A percentile compares a stretch with the other conserved stretches of the same genome.
Conservation (phyloP, 345 rosid genomes). For the Chamaenerion angustifolium region DNA sequence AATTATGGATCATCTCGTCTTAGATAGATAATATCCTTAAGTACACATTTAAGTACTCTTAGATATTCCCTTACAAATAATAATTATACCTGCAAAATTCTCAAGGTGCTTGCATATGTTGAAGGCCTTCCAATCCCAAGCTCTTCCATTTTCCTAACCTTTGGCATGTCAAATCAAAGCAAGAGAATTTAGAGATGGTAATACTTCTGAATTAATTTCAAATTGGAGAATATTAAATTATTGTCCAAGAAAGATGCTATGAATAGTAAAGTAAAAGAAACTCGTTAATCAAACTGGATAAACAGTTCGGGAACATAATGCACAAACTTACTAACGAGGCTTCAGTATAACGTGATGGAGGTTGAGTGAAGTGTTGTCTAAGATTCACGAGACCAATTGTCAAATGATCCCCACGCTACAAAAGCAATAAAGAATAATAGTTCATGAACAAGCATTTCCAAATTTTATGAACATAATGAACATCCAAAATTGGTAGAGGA, state of each 20-base stretch:
- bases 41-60: too few relatives aligned
- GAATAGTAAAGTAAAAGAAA: too few relatives aligned
- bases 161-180: slow-evolving; percentile 10
- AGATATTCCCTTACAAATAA: too few relatives aligned
- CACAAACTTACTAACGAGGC: slow-evolving; percentile 61
- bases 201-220: background rate
- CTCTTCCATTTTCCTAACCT: slow-evolving; percentile 96
- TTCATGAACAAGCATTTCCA: background rate
- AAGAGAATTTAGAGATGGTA: background rate
- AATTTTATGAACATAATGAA: background rate
- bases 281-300: background rate
- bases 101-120: slow-evolving; percentile 79
- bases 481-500: background rate
- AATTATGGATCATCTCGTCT: too few relatives aligned
- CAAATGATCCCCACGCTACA: slow-evolving; percentile 55
- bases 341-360: slow-evolving; percentile 79
- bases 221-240: background rate
- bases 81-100: slow-evolving; percentile 61
- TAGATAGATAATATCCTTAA: too few relatives aligned
- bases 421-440: slow-evolving; percentile 10
- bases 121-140: slow-evolving; percentile 99
- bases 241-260: background rate
- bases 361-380: slow-evolving; percentile 71
- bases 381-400: slow-evolving; percentile 24
- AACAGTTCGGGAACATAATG: slow-evolving; percentile 6